Conservation (phyloP, 2,329 filamentous ascomycete genomes). For the Beauveria australis region DNA sequence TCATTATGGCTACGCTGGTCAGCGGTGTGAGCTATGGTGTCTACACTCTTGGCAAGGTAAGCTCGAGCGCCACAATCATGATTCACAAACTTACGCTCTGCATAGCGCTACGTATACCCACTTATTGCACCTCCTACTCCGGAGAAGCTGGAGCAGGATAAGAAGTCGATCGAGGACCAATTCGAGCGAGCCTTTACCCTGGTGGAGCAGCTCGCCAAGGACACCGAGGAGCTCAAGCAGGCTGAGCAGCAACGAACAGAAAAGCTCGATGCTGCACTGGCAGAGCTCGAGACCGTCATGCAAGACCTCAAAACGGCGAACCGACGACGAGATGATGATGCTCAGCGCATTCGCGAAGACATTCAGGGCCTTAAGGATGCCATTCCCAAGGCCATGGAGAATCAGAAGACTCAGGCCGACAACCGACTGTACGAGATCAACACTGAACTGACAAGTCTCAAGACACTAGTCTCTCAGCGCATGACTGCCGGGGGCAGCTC, state of each 20-base stretch:
- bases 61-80: constrained; percentile 6
- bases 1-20: constrained; percentile 97
- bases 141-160: constrained; percentile 89
- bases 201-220: constrained; percentile 83
- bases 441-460: constrained; percentile 82
- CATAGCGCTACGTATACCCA: constrained; percentile 79
- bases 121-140: constrained; percentile 89
- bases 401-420: constrained; percentile 79
- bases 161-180: constrained; percentile 82
- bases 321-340: constrained; percentile 77
- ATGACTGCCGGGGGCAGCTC: constrained; percentile 34
- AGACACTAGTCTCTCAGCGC: constrained; percentile 68
- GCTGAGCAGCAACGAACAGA: constrained; percentile 80
- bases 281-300: constrained; percentile 78
- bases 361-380: constrained; percentile 72
- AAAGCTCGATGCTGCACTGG: constrained; percentile 70
- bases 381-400: constrained; percentile 81
- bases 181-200: constrained; percentile 88
- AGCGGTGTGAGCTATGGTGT: constrained; percentile 83
- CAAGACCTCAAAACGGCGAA: constrained; percentile 73
- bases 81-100: constrained; percentile 17
- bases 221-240: constrained; percentile 80
- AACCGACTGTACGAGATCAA: constrained; percentile 75
- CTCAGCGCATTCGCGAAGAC: constrained; percentile 77
- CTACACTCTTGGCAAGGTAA: constrained; percentile 78